Evolutionary conservation across 2,329 filamentous ascomycete genomes (phyloP).

Genomic region (Talaromyces atroroseus): DNA sequence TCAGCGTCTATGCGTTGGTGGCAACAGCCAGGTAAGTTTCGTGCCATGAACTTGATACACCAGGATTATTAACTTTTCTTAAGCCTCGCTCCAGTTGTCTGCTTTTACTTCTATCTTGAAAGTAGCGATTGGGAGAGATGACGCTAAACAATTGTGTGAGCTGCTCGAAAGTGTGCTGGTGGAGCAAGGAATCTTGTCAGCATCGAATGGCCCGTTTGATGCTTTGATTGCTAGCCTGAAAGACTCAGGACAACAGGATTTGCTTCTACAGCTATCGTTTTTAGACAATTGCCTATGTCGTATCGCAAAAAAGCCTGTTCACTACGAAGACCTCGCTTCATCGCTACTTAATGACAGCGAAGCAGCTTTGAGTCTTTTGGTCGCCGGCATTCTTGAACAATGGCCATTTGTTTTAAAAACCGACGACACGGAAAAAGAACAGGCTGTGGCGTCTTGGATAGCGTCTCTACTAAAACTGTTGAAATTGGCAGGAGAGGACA

Average conservation of each 20-base stretch:
- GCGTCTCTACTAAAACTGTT: constrained; percentile 53
- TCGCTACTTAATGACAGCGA: constrained; percentile 32
- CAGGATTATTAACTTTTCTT: constrained; percentile 14
- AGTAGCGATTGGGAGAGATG: constrained; percentile 28
- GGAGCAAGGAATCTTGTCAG: constrained; percentile 34
- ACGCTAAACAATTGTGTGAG: constrained; percentile 26
- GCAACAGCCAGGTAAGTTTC: constrained; percentile 54
- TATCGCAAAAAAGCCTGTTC: constrained; percentile 70
- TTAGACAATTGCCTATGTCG: constrained; percentile 77
- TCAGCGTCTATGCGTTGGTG: constrained; percentile 91
- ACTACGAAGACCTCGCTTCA: constrained; percentile 59
- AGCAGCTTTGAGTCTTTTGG: constrained; percentile 55
- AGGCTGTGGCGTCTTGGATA: constrained; percentile 54
- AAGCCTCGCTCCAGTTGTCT: constrained; percentile 36
- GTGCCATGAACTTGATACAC: background rate
- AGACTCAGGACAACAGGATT: constrained; percentile 24
- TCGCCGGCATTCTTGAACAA: constrained; percentile 70
- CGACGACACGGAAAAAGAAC: constrained; percentile 39
- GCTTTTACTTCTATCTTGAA: constrained; percentile 39
- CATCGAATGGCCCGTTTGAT: constrained; percentile 28
- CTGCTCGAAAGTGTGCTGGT: constrained; percentile 32
- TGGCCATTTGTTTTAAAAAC: constrained; percentile 61
- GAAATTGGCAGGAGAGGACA: constrained; percentile 49
- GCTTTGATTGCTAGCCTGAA: constrained; percentile 36
- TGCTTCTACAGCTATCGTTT: constrained; percentile 57